Evolutionary conservation across 306 rosid species (phyloP).

Genomic region (Sechiopsis laciniata): DNA sequence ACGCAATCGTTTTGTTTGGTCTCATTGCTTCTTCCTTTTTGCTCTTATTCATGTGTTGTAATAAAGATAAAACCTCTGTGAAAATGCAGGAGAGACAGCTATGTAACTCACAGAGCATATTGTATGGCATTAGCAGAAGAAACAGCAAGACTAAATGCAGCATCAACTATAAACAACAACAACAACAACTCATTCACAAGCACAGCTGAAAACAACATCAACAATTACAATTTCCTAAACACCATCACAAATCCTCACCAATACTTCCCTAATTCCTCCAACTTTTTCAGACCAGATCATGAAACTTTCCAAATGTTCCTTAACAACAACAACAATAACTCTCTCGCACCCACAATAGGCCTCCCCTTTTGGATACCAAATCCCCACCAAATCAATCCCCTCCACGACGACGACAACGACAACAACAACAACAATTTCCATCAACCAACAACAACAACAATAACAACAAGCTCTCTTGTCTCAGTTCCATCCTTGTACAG

Average conservation of each 20-base stretch:
- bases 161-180: conserved; percentile 25
- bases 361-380: conserved; percentile 32
- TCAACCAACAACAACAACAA: neutral
- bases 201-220: conserved; percentile 27
- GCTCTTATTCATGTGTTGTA: no score
- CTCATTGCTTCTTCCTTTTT: neutral
- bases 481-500: conserved; percentile 17
- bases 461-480: neutral
- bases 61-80: neutral
- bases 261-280: conserved; percentile 36
- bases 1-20: neutral
- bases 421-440: neutral
- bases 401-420: no score
- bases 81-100: conserved; percentile 76
- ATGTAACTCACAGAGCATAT: conserved; percentile 85
- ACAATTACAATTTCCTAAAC: neutral
- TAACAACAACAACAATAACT: neutral
- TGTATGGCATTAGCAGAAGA: conserved; percentile 94
- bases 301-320: neutral
- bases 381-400: neutral
- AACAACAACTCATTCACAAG: conserved; percentile 21
- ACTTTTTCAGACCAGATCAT: conserved; percentile 44
- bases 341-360: conserved; percentile 24
- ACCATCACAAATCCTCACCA: conserved; percentile 30
- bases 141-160: conserved; percentile 75